phyloP scores from a whole-genome alignment of 768 basidiomycete genomes.

The Gyrodon lividus region DNA sequence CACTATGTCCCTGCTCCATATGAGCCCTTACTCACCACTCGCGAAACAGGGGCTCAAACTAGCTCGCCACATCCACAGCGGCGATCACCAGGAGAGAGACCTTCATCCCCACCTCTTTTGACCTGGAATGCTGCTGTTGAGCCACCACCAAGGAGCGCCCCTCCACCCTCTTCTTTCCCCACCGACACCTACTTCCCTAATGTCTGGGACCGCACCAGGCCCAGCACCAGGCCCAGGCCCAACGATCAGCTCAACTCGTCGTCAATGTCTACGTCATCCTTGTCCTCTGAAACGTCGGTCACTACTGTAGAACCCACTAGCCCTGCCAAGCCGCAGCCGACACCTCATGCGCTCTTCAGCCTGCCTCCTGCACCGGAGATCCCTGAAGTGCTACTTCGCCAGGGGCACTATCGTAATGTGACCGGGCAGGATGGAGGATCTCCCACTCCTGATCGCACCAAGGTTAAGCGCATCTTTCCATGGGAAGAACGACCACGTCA shows the following conservation, averaged over 20 bases:
- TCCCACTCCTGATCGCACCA: constrained; percentile 65
- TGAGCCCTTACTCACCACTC: constrained; percentile 10
- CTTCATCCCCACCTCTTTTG: constrained; percentile 61
- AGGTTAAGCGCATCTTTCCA: constrained; percentile 85
- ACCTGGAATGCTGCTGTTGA: constrained; percentile 82
- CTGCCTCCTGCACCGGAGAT: constrained; percentile 60
- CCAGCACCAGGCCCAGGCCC: constrained; percentile 42
- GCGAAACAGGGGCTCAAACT: constrained; percentile 23
- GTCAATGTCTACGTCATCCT: constrained; percentile 39
- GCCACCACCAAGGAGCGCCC: constrained; percentile 68
- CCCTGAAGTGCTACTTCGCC: constrained; percentile 62
- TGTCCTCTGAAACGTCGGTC: constrained; percentile 23
- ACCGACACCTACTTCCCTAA: constrained; percentile 78
- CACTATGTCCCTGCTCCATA: constrained; percentile 20
- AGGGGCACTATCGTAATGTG: constrained; percentile 74
- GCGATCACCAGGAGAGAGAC: constrained; percentile 33
- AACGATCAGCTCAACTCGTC: constrained; percentile 36
- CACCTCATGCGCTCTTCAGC: constrained; percentile 50
- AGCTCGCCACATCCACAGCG: constrained; percentile 15
- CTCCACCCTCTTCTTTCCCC: constrained; percentile 60
- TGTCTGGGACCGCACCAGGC: constrained; percentile 73
- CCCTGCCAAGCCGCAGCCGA: constrained; percentile 14
- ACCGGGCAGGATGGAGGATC: constrained; percentile 41
- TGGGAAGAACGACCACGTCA: constrained; percentile 84
- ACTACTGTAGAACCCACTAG: constrained; percentile 21